Evolutionary conservation across 2,329 filamentous ascomycete species (phyloP), one percentile per base, ranked within the genome.

Genomic region (Fusarium sp.): DNA sequence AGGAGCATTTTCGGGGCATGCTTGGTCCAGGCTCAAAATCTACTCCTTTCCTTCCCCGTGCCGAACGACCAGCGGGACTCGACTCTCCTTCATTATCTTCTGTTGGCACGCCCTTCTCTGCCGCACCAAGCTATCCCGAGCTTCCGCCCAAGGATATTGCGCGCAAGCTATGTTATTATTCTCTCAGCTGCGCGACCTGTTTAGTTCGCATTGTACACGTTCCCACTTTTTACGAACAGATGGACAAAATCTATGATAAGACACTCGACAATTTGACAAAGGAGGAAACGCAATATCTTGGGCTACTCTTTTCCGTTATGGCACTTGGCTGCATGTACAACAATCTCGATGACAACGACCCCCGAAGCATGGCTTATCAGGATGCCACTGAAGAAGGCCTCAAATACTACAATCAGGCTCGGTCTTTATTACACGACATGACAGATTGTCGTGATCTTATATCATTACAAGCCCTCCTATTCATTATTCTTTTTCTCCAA

Each of bases 1-100:
- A 92, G 70, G 91, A 96, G 71, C 91, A 97, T 72, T 91, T 97
- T 66, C 90, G 91, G 40, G 87, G 89, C 59, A 81, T 95, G 64
- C 83, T 95, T 43, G 89, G 89, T 19, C 84, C 85, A 36, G 84
- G 87, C 42, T 81, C 84, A 62, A 81, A 85, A 69, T 19, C 19
- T 19, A 77, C 85, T 60, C 82, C 87, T 15, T 86, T 89, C 72
- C 76, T 89, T 59, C 80, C 84, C 48, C 75, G 81, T 61, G 73
- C 81, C 12, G 81, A 83, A 28, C 78, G 79, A 46, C 77, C 80
- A 22, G 78, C 74, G 39, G 83, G 86, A 61, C 81, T 93, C 43
- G 91, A 93, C 60, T 91, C 90, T 25, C 90, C 91, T 3, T 85
- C 83, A 47, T 85, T 63, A n/a, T 66, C 88, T 3, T 79, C 81